Percentiles rank a stretch among this genome's conserved stretches.
These are phyloP conservation scores for Cutaneotrichosporon sp. DNA, from an alignment of 1,284 basidiomycete genomes.

Conservation along the genomic window DNA sequence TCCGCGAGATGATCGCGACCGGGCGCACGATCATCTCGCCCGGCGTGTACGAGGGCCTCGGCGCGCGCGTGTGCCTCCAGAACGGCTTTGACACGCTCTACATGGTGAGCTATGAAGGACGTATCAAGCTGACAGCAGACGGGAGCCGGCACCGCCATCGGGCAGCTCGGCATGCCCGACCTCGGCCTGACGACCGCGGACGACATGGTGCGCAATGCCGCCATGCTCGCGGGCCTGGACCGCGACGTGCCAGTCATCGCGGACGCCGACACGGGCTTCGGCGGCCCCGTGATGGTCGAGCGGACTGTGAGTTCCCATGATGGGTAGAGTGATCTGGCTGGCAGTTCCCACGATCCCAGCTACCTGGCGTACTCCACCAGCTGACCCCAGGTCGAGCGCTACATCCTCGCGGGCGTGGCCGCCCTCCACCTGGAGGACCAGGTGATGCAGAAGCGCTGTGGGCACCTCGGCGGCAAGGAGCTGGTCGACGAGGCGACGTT, in stretches of 20 bases:
- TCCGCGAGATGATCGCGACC: conserved; percentile 11
- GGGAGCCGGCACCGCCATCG: conserved; percentile 74
- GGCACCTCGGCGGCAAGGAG: conserved; percentile 77
- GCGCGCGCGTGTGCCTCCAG: conserved; percentile 72
- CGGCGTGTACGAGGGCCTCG: conserved; percentile 79
- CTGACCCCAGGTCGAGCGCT: conserved; percentile 62
- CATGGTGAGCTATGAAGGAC: conserved; percentile 47
- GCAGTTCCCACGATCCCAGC: no score
- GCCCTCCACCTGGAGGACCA: conserved; percentile 80
- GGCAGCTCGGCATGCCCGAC: conserved; percentile 73
- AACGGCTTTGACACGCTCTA: conserved; percentile 66
- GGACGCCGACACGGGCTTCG: conserved; percentile 80
- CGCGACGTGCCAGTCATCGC: conserved; percentile 61
- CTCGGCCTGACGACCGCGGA: conserved; percentile 77
- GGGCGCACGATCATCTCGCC: conserved; percentile 54
- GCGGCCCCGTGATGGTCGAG: conserved; percentile 68
- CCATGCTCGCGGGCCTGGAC: conserved; percentile 65
- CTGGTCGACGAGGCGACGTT: conserved; percentile 56
- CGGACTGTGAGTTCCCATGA: conserved; percentile 11
- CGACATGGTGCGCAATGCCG: conserved; percentile 66
- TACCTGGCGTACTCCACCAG: no score
- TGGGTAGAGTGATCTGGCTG: no score
- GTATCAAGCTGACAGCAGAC: conserved; percentile 51
- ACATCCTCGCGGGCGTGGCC: conserved; percentile 70
- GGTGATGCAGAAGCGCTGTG: conserved; percentile 78